Percentiles rank a stretch among this genome's conserved stretches.
Evolutionary conservation across 2,329 filamentous ascomycete species (phyloP).

Genomic region (Cryphonectria japonica): DNA sequence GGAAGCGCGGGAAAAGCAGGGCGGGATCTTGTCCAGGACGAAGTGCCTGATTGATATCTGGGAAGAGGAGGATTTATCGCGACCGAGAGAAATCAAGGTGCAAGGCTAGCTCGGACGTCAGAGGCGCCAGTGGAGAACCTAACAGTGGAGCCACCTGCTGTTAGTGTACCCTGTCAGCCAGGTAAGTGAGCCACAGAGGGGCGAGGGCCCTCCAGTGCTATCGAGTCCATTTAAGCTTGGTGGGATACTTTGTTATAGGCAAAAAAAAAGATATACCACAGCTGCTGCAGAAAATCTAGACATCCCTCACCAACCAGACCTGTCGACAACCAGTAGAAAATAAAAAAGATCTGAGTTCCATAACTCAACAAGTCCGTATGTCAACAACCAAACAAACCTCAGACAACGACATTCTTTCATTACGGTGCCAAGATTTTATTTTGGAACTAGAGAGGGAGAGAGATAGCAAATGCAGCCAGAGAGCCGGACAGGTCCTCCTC

Average conservation of each 20-base stretch:
- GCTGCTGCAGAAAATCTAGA: not conserved
- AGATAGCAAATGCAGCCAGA: not conserved
- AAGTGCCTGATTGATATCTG: not conserved
- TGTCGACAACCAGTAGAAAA: not conserved
- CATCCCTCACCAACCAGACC: not conserved
- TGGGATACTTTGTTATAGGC: not conserved
- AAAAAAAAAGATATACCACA: not conserved
- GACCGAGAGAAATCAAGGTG: constrained; percentile 22
- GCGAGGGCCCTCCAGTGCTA: not conserved
- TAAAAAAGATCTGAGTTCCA: no score
- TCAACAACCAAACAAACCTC: not conserved
- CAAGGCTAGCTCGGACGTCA: constrained; percentile 27
- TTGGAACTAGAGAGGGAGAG: not conserved
- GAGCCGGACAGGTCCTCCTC: not conserved
- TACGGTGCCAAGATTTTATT: not conserved
- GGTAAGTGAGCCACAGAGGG: not conserved
- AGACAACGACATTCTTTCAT: not conserved
- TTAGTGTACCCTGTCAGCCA: not conserved
- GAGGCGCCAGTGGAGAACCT: constrained; percentile 24
- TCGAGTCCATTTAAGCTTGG: not conserved
- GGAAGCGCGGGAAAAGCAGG: not conserved
- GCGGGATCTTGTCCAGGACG: not conserved
- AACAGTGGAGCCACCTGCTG: not conserved
- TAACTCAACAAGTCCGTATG: not conserved
- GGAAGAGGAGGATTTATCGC: constrained; percentile 6